Base-by-base conservation (phyloP, 805 yeast species). In the Starmerella sirachaensis region DNA sequence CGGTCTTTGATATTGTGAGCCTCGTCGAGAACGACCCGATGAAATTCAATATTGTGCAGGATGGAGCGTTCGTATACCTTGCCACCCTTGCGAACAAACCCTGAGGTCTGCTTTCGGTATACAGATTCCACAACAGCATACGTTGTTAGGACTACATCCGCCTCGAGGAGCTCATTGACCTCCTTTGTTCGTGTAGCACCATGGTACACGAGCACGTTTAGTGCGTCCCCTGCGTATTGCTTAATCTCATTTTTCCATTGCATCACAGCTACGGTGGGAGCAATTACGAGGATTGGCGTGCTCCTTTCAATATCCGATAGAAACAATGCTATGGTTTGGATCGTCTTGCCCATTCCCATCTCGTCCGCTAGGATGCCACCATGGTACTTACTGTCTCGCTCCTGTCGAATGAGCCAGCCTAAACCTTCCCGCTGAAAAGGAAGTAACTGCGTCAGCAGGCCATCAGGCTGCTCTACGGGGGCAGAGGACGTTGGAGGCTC, bases 331-430 rank as follows among this genome's bases (percentile, higher is more conserved):
- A 91, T 88, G 26, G 94, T 88, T 60, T 91, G 98, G 34, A 91
- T 86, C 0, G 99, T 91, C 53, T 91, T 91, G 46, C 99, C 99
- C 97, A 91, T 88, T 25, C 99, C 99, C 99, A 91, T 91, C 60
- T 91, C 99, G 63, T 91, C 99, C 5, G 98, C 97, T 32, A 91
- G 63, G 8, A 91, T 78, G 12, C 97, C 98, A 18, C 98, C 98
- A 12, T 70, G 66, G 58, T 79, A 88, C 29, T 66, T 69, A 18
- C 81, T 67, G 11, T 58, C 51, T 17, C 74, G 75, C 54, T 88
- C 97, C 60, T 88, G 97, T 33, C 73, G 67, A 11, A 72, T 49
- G 43, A 91, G 67, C 99, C 99, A 91, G 51, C 79, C 72, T 33
- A 91, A 64, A 14, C 98, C 98, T 62, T 91, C 99, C 12, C 74